A percentile compares a stretch with the other conserved stretches of the same genome.
These are phyloP conservation scores for Phytopythium helicoides DNA, from an alignment of 352 stramenopile genomes.

Conservation along the genomic window DNA sequence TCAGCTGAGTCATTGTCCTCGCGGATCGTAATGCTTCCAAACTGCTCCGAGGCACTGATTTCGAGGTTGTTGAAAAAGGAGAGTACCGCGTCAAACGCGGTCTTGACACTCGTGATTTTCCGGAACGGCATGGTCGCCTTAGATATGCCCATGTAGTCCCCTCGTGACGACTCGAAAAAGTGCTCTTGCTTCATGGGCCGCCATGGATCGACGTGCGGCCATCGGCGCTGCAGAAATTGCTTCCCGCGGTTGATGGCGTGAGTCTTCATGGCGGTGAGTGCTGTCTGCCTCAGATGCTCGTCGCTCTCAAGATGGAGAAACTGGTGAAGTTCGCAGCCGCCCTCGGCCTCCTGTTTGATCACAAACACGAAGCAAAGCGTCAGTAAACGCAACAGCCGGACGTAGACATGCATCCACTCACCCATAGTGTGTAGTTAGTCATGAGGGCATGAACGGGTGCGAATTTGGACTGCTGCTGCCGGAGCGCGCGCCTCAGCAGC, in stretches of 20 bases:
- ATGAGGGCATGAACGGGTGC: constrained; percentile 22
- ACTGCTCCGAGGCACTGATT: constrained; percentile 33
- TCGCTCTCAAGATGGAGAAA: constrained; percentile 35
- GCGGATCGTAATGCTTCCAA: constrained; percentile 33
- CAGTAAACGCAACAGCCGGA: no score
- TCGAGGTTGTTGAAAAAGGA: constrained; percentile 30
- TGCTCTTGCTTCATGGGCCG: constrained; percentile 17
- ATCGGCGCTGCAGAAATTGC: constrained; percentile 28
- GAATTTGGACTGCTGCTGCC: constrained; percentile 23
- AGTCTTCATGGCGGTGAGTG: constrained; percentile 24
- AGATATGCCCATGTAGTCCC: constrained; percentile 18
- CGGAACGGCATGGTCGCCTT: constrained; percentile 39
- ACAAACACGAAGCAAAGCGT: neutral
- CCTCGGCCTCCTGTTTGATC: constrained; percentile 8
- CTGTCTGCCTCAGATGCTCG: constrained; percentile 14
- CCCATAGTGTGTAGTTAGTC: constrained; percentile 28
- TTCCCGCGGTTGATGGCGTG: constrained; percentile 27
- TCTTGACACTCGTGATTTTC: constrained; percentile 17
- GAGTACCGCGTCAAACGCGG: constrained; percentile 28
- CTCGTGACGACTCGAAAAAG: constrained; percentile 17
- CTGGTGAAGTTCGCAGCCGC: constrained; percentile 20
- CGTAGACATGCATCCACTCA: constrained; percentile 2
- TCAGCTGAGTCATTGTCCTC: constrained; percentile 28
- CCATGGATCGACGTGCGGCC: constrained; percentile 27
- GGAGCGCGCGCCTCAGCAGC: constrained; percentile 11